Conservation (phyloP, 495 filamentous ascomycete species). For the Penicillium canariense region DNA sequence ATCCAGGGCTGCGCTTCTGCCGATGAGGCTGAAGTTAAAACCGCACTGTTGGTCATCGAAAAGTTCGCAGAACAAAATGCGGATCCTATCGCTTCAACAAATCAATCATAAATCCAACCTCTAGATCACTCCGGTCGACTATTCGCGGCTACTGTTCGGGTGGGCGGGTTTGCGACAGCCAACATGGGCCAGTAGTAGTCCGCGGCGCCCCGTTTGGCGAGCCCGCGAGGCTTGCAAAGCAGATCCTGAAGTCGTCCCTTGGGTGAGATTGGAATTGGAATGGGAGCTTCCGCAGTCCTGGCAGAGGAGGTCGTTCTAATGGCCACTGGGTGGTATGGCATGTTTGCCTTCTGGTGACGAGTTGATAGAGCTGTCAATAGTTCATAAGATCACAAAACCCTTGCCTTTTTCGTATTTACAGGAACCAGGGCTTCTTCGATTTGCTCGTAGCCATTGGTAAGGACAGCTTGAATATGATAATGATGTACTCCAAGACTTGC, state of each 20-base stretch:
- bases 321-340: too few relatives aligned
- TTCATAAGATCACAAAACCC: too few relatives aligned
- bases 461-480: neutral
- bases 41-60: constrained; percentile 5
- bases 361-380: too few relatives aligned
- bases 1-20: constrained; percentile 11
- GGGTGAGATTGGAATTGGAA: too few relatives aligned
- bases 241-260: too few relatives aligned
- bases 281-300: too few relatives aligned
- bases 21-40: constrained; percentile 15
- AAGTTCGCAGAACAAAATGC: neutral
- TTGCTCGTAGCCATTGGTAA: neutral
- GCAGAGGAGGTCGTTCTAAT: too few relatives aligned
- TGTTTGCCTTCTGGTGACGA: too few relatives aligned
- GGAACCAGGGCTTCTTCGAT: neutral
- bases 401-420: too few relatives aligned
- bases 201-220: neutral
- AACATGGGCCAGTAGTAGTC: too few relatives aligned
- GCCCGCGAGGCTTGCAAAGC: neutral
- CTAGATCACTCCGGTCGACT: too few relatives aligned
- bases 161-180: neutral
- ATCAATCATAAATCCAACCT: neutral
- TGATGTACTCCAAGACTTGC: neutral
- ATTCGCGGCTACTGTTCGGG: neutral
- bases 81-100: neutral